Base-by-base conservation (phyloP, 305 asterid species). In the Fraxinus paxiana region DNA sequence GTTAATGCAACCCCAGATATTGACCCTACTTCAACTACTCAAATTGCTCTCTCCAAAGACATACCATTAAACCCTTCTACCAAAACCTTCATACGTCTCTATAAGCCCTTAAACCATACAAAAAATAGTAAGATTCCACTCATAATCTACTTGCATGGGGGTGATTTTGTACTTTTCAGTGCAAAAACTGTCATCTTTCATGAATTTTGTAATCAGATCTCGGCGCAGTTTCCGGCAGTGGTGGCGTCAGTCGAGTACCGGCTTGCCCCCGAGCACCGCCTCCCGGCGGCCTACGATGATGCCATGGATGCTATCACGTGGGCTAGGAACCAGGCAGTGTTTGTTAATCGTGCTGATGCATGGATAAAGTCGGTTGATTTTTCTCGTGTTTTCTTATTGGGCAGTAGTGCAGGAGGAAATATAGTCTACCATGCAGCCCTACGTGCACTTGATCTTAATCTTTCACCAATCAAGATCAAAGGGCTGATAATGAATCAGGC, bases 201-300 rank as follows among this genome's bases (percentile, higher is more conserved):
- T 82, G 12, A 76, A 8, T 78, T 80, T 0, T 88, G 92, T 61
- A 22, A 77, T 46, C 71, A 51, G 0, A 88, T 84, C 69, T 86
- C 93, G 9, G 87, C 84, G 0, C 83, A 85, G 41, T 3, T 67
- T 24, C 93, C 97, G 0, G 97, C 97, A 10, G 34, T 92, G 12
- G 73, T 92, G 76, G 91, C 89, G 76, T 86, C 93, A 26, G 83
- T 92, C 7, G 93, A 89, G 51, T 90, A 89, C 87, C 92, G 97
- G 1, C 90, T 88, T 0, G 91, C 93, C 0, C 97, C 97, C 7
- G 94, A 92, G 35, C 81, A 92, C 80, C 97, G 93, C 46, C 94
- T 92, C 75, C 94, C 97, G 0, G 94, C 97, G 13, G 94, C 97
- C 13, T 89, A 89, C 65, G 90, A 90, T 1, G 97, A 92, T 61